Evolutionary conservation across 352 stramenopile species (phyloP), one percentile per base, ranked within the genome.

Genomic region (Phytophthora sp.): DNA sequence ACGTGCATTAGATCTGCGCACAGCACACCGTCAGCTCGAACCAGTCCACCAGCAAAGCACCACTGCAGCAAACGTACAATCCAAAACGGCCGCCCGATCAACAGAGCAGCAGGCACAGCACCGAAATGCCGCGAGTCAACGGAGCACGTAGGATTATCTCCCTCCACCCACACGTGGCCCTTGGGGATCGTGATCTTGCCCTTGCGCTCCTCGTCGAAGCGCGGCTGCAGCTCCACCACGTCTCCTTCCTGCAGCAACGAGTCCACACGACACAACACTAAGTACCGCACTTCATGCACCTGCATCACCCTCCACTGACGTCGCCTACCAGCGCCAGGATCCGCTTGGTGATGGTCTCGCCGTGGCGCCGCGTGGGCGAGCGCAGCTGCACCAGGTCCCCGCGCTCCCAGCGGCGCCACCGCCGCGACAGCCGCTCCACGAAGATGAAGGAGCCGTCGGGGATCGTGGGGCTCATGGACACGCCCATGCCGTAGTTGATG

Each of bases 131-230:
- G 82, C 54, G 94, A 98, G 82, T 99, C 97, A 1, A 89, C 88
- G 7, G 92, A 98, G 66, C 97, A 94, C 35, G 82, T 86, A 6
- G 91, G 60, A 74, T 99, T 99, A 76, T 99, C 97, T 32, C 97
- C 97, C 81, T 99, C 95, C 5, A 99, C 69, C 97, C 97, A 99
- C 27, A 99, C 72, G 63, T 98, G 94, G 46, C 96, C 94, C 54
- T 97, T 89, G 5, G 96, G 96, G 17, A 99, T 76, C 5, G 67
- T 78, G 35, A 93, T 78, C 37, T 76, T 88, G 21, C 74, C 74
- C 28, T 65, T 75, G 4, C 79, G 79, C 28, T 76, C 56, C 31
- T 87, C 50, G 52, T 91, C 81, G 32, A 89, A 87, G 20, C 79
- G 79, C 43, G 84, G 84, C 31, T 93, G 78, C n/a, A 93, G 72